Evolutionary conservation across 164 flowering plant species (phyloP).

Genomic region (Sedum album): DNA sequence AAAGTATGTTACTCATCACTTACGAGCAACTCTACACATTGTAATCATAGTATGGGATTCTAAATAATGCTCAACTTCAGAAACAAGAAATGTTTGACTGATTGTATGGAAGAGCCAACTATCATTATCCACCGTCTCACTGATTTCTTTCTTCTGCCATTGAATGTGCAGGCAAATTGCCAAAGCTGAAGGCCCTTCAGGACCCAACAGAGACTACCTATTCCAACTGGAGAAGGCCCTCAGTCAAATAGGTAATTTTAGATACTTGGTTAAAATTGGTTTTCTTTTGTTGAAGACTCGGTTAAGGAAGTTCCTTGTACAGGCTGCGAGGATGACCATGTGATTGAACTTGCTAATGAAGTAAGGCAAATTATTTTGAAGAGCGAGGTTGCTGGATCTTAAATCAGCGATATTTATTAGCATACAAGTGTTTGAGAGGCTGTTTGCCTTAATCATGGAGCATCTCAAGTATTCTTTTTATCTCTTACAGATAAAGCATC

Average conservation of each 20-base stretch:
- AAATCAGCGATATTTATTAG: neutral
- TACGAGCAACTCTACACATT: neutral
- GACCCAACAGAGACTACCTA: slow-evolving; percentile 95
- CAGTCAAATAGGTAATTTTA: slow-evolving; percentile 40
- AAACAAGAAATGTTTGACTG: neutral
- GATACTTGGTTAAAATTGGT: slow-evolving; percentile 6
- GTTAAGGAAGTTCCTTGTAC: neutral
- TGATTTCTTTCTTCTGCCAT: too few species aligned
- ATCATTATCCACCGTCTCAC: neutral
- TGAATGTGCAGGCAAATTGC: slow-evolving; percentile 68
- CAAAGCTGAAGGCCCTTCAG: slow-evolving; percentile 85
- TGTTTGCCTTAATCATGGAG: neutral
- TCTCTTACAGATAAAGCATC: too few species aligned
- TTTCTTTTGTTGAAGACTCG: neutral
- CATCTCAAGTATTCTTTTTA: neutral
- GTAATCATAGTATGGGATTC: neutral
- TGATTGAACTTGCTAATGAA: slow-evolving; percentile 61
- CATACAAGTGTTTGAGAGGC: neutral
- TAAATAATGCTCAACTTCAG: too few species aligned
- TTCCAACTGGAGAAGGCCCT: slow-evolving; percentile 79
- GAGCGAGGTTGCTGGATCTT: slow-evolving; percentile 14
- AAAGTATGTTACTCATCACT: slow-evolving; percentile 33
- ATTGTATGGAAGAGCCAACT: neutral
- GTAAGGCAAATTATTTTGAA: slow-evolving; percentile 50
- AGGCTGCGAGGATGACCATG: slow-evolving; percentile 82